Percentiles rank a stretch among this genome's conserved stretches.
Conservation (phyloP, 2,329 filamentous ascomycete species). For the Stachybotrys elegans region DNA sequence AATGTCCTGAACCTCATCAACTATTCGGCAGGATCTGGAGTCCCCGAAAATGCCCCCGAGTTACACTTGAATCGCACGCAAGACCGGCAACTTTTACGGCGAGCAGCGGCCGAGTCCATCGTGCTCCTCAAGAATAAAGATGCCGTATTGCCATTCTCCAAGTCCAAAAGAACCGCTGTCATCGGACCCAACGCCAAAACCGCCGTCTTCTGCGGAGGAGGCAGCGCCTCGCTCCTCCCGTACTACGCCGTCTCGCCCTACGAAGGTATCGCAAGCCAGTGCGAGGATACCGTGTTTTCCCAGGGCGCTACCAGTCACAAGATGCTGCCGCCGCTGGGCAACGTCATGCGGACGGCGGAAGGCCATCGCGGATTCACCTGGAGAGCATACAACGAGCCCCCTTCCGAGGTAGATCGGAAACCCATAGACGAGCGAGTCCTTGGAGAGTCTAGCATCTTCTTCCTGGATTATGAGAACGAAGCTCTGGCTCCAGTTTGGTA, state of each 20-base stretch:
- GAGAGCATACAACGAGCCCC: conserved; percentile 18
- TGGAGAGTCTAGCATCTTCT: conserved; percentile 17
- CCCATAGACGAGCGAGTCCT: conserved; percentile 16
- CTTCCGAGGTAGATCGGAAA: conserved; percentile 1
- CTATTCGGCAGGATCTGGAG: conserved; percentile 11
- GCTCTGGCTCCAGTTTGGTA: conserved; percentile 17
- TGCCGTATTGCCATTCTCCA: conserved; percentile 43
- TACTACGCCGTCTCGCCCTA: conserved; percentile 24
- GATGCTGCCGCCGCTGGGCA: conserved; percentile 24
- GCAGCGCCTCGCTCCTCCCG: conserved; percentile 23
- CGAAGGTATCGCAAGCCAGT: conserved; percentile 20
- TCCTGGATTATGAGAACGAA: conserved; percentile 19
- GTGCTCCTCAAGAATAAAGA: conserved; percentile 62
- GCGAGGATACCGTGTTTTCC: conserved; percentile 14
- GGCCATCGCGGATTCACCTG: conserved; percentile 17
- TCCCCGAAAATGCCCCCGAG: conserved; percentile 10
- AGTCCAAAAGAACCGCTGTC: conserved; percentile 36
- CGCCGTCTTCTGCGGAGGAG: conserved; percentile 24
- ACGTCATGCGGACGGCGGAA: conserved; percentile 15
- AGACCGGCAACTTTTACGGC: conserved; percentile 21
- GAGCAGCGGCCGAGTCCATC: conserved; percentile 50
- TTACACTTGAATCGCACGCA: conserved; percentile 15
- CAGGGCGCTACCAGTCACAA: conserved; percentile 24
- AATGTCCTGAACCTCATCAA: conserved; percentile 26
- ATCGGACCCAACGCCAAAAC: conserved; percentile 49